phyloP scores from a whole-genome alignment of 306 rosid species.

The Elaeagnus macrophylla region DNA sequence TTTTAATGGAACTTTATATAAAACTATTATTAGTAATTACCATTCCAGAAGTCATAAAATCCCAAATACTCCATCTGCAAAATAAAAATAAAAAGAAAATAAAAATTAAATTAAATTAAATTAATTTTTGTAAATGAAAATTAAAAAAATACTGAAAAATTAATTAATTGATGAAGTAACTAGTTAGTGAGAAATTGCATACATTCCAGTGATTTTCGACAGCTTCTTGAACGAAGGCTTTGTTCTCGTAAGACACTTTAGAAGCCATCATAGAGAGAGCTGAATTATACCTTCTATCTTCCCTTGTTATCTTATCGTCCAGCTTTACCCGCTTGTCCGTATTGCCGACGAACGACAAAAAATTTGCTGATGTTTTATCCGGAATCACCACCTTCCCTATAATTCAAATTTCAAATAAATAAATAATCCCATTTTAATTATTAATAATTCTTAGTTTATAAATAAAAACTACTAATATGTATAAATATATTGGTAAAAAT shows the following conservation, averaged over 20 bases:
- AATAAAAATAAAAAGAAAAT: too few species aligned
- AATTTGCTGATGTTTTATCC: slow-evolving; percentile 26
- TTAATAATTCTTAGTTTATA: too few species aligned
- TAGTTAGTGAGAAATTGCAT: not conserved
- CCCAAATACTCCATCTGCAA: slow-evolving; percentile 59
- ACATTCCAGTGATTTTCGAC: slow-evolving; percentile 52
- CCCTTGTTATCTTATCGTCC: slow-evolving; percentile 26
- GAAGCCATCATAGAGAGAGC: slow-evolving; percentile 57
- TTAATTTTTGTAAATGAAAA: too few species aligned
- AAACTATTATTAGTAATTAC: too few species aligned
- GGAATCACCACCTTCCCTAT: slow-evolving; percentile 39
- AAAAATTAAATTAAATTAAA: too few species aligned
- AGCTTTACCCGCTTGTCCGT: slow-evolving; percentile 37
- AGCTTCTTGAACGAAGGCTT: slow-evolving; percentile 27
- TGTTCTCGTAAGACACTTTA: slow-evolving; percentile 54
- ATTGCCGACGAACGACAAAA: slow-evolving; percentile 43
- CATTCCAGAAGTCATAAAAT: slow-evolving; percentile 60
- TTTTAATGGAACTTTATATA: too few species aligned
- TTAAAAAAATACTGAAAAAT: too few species aligned
- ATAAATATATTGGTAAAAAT: too few species aligned
- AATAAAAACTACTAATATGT: too few species aligned
- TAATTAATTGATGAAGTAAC: not conserved
- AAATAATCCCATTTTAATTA: too few species aligned
- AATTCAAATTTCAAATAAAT: not conserved
- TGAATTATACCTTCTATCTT: slow-evolving; percentile 30